These are phyloP conservation scores for Phytophthora sansomeana DNA, from an alignment of 352 stramenopile species.

Conservation along the genomic window DNA sequence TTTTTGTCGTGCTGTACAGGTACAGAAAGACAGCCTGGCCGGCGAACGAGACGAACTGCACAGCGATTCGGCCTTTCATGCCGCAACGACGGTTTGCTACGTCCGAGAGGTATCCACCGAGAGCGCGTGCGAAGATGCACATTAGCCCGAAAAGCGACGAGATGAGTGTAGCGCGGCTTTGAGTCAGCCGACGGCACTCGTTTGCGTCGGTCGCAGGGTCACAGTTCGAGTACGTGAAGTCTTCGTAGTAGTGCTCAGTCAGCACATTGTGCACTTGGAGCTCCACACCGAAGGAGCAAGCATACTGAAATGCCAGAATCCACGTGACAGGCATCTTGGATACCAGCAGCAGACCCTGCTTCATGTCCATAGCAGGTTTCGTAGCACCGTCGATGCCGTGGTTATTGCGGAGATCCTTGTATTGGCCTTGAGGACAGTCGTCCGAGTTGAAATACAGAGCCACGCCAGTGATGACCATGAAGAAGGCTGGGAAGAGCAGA, in stretches of 20 bases:
- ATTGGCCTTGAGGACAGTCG: slow-evolving; percentile 94
- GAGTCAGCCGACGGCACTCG: slow-evolving; percentile 35
- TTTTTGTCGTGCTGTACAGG: slow-evolving; percentile 77
- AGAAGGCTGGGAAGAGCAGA: slow-evolving; percentile 87
- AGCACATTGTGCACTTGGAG: slow-evolving; percentile 95
- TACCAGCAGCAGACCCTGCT: slow-evolving; percentile 52
- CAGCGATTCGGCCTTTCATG: slow-evolving; percentile 89
- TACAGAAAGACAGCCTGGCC: slow-evolving; percentile 83
- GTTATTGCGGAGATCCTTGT: slow-evolving; percentile 70
- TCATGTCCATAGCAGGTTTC: slow-evolving; percentile 35
- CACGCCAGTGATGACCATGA: slow-evolving; percentile 81
- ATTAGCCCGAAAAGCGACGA: slow-evolving; percentile 94
- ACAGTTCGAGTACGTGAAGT: slow-evolving; percentile 76
- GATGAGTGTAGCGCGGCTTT: slow-evolving; percentile 76
- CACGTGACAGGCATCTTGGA: slow-evolving; percentile 77
- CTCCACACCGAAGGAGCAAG: slow-evolving; percentile 94
- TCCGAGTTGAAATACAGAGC: slow-evolving; percentile 85
- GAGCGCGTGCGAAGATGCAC: slow-evolving; percentile 92
- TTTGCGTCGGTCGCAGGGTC: slow-evolving; percentile 33
- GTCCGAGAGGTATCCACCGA: slow-evolving; percentile 89
- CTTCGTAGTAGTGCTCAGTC: slow-evolving; percentile 90
- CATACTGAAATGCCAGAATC: slow-evolving; percentile 93
- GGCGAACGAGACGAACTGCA: slow-evolving; percentile 82
- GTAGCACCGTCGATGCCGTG: slow-evolving; percentile 15
- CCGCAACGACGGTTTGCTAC: slow-evolving; percentile 67